Conservation (phyloP, 163 green algal species). For the Scenedesmus sp. region DNA sequence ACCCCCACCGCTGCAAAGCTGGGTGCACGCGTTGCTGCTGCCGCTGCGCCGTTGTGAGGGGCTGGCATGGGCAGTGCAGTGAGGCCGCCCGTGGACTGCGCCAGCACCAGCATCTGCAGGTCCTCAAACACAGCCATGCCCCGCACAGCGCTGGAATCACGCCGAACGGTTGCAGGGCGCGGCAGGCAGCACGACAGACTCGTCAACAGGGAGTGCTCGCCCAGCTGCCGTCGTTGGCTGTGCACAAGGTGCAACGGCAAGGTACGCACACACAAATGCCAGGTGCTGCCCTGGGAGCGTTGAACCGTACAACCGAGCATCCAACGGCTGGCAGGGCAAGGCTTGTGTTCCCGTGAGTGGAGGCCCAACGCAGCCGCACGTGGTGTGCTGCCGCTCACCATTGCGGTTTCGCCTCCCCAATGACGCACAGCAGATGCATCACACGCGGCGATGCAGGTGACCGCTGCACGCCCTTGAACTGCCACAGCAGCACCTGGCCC, state of each 20-base stretch:
- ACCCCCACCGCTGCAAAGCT: slow-evolving; percentile 17
- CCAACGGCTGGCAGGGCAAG: neutral
- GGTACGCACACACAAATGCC: too few relatives aligned
- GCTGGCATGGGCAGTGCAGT: neutral
- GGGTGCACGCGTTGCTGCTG: neutral
- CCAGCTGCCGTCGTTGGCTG: neutral
- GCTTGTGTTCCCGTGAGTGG: neutral
- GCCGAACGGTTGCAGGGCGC: neutral
- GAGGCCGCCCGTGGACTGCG: slow-evolving; percentile 9
- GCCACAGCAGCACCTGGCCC: slow-evolving; percentile 49
- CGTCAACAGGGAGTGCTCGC: neutral
- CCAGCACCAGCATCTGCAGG: slow-evolving; percentile 33
- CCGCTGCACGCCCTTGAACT: slow-evolving; percentile 20
- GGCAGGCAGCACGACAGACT: neutral
- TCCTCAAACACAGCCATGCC: slow-evolving; percentile 39
- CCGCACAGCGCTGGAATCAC: neutral
- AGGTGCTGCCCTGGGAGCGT: too few relatives aligned
- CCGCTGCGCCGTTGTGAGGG: slow-evolving; percentile 10
- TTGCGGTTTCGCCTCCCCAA: slow-evolving; percentile 11
- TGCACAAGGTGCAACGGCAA: neutral
- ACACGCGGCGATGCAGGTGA: neutral
- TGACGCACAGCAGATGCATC: slow-evolving; percentile 27
- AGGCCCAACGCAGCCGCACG: neutral
- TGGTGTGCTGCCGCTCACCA: slow-evolving; percentile 1
- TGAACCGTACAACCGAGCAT: neutral